Base-by-base conservation (phyloP, 2,329 filamentous ascomycete genomes). In the Bipolaris cookei region DNA sequence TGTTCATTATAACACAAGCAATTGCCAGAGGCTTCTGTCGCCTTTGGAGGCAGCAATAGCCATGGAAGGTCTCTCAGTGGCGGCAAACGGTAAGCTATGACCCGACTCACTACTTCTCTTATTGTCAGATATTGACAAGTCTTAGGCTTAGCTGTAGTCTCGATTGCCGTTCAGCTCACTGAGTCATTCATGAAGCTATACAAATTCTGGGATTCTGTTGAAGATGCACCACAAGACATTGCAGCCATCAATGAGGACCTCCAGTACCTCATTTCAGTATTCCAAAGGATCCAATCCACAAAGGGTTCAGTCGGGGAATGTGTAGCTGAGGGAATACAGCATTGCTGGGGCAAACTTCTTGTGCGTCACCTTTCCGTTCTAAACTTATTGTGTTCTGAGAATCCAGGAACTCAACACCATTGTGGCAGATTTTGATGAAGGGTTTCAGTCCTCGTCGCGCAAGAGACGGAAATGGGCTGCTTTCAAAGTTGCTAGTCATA, bases 171-270 rank as follows among this genome's bases (percentile, higher is more conserved):
- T 18, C 43, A 46, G 14, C 21, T 35, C 11, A 16, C 23, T 4
- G 14, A 30, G 28, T 45, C 44, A 18, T 54, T n/a, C 28, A 39
- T 43, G 6, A 35, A 16, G 20, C 18, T 46, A 10, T 59, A 65
- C 10, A 49, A 14, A 1, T 65, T 63, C 35, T 65, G 60, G 62
- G 60, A 65, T 28, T 49, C 60, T 0, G 47, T 63, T 14, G 53
- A 61, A 56, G 58, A 59, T 53, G 62, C 58, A 4, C 60, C 62
- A 6, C 46, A 49, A 5, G 62, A 65, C 32, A 56, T 65, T 6
- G 30, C 42, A 18, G 44, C 55, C 0, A 57, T 65, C 42, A 61
- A 61, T 14, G 60, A 61, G 39, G 58, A 65, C 47, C 28, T 61
- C 1, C 50, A 43, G 10, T 64, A 59, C 18, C 53, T 63, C 0